Conservation (phyloP, 768 basidiomycete species). For the Psilocybe cubensis region DNA sequence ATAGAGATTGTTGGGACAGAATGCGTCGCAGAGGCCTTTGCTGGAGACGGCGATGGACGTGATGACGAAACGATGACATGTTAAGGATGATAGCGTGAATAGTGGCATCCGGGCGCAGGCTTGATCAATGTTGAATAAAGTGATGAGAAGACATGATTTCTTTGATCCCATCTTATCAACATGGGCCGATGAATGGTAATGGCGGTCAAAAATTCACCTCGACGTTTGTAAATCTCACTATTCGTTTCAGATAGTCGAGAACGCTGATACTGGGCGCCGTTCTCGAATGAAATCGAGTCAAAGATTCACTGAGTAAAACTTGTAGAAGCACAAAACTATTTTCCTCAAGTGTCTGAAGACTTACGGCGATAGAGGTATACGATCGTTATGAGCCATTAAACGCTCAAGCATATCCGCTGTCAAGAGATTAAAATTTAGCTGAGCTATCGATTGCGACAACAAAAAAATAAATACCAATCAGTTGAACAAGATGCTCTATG, state of each 20-base stretch:
- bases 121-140: slow-evolving; percentile 90
- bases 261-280: slow-evolving; percentile 87
- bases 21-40: slow-evolving; percentile 95
- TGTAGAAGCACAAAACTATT: slow-evolving; percentile 14
- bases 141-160: slow-evolving; percentile 82
- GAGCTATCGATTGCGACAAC: not conserved
- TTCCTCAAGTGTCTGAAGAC: slow-evolving; percentile 29
- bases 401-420: slow-evolving; percentile 95
- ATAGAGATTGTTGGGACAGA: slow-evolving; percentile 94
- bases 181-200: slow-evolving; percentile 12
- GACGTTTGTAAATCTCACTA: slow-evolving; percentile 93
- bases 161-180: slow-evolving; percentile 30
- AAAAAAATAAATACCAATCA: slow-evolving; percentile 70
- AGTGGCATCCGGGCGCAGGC: slow-evolving; percentile 85
- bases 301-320: slow-evolving; percentile 65
- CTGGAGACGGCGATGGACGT: slow-evolving; percentile 89
- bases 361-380: slow-evolving; percentile 87
- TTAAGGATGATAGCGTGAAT: slow-evolving; percentile 94
- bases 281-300: slow-evolving; percentile 97
- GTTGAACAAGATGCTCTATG: slow-evolving; percentile 81
- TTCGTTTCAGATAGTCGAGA: slow-evolving; percentile 91
- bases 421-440: slow-evolving; percentile 19
- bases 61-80: slow-evolving; percentile 97
- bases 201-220: slow-evolving; percentile 59
- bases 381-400: slow-evolving; percentile 94